These are phyloP conservation scores for Uronychia binucleata DNA, from an alignment of 73 alveolate species.

Conservation along the genomic window DNA sequence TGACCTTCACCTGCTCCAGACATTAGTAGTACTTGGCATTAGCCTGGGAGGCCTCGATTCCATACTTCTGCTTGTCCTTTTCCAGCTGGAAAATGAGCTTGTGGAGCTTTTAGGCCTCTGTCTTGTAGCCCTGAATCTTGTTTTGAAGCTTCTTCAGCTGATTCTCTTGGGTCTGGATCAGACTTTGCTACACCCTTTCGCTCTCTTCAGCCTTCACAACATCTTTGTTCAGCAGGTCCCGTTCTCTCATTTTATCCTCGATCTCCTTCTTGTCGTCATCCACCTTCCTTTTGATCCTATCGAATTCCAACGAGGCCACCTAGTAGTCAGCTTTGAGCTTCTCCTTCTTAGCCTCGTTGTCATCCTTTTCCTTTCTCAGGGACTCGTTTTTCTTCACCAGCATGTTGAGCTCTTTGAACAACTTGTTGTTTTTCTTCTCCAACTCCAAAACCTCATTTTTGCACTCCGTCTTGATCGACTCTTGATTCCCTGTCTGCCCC, in stretches of 20 bases:
- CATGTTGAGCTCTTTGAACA: conserved; percentile 35
- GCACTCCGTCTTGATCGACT: conserved; percentile 2
- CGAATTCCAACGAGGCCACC: conserved; percentile 37
- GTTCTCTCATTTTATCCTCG: conserved; percentile 70
- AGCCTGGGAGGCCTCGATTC: conserved; percentile 97
- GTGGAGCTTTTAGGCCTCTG: conserved; percentile 69
- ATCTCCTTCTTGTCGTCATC: conserved; percentile 76
- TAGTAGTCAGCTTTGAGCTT: conserved; percentile 18
- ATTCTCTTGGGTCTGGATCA: conserved; percentile 63
- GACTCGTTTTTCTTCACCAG: conserved; percentile 44
- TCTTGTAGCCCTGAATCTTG: conserved; percentile 75
- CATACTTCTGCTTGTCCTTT: conserved; percentile 87
- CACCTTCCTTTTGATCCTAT: conserved; percentile 56
- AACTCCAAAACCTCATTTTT: conserved; percentile 23
- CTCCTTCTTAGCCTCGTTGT: conserved; percentile 50
- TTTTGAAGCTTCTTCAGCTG: conserved; percentile 79
- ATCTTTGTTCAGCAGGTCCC: conserved; percentile 73
- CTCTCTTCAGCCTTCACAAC: conserved; percentile 74
- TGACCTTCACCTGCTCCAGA: conserved; percentile 93
- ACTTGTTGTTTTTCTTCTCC: conserved; percentile 39
- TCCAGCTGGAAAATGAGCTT: conserved; percentile 72
- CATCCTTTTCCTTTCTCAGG: conserved; percentile 40
- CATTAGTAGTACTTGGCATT: conserved; percentile 95
- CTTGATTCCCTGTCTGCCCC: conserved; percentile 26
- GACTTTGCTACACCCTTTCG: conserved; percentile 76